These are phyloP conservation scores for Scutellaria baicalensis DNA, from an alignment of 257 asterid species.

Conservation along the genomic window DNA sequence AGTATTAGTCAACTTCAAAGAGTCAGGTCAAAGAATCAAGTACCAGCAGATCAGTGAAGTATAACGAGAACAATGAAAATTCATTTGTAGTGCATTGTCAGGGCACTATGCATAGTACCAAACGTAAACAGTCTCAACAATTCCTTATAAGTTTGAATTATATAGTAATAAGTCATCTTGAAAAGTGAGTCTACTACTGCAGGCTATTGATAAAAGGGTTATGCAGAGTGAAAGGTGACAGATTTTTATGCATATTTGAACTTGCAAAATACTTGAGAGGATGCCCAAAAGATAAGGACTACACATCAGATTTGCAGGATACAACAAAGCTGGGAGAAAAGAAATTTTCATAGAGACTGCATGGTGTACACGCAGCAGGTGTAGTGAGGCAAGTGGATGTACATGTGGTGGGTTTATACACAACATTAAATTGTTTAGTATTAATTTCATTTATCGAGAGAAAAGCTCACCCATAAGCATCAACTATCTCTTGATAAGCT, in stretches of 20 bases:
- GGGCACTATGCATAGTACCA: background rate
- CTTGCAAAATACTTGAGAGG: too few relatives aligned
- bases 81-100: background rate
- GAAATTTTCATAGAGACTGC: too few relatives aligned
- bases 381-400: too few relatives aligned
- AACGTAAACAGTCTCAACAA: background rate
- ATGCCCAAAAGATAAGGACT: background rate
- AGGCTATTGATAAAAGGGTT: background rate
- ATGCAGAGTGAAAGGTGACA: background rate
- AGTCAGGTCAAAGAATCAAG: slow-evolving; percentile 1
- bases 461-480: slow-evolving; percentile 91
- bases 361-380: too few relatives aligned
- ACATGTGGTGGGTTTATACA: background rate
- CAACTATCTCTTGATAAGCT: slow-evolving; percentile 91
- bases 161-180: background rate
- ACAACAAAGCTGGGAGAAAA: too few relatives aligned
- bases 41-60: background rate
- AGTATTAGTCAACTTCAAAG: background rate
- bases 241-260: background rate
- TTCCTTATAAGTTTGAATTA: background rate
- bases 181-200: background rate
- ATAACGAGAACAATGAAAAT: background rate
- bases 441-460: background rate
- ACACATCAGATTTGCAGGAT: too few relatives aligned
- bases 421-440: background rate